Base-by-base conservation (phyloP, 2,329 filamentous ascomycete species). In the Monilinia fructigena region DNA sequence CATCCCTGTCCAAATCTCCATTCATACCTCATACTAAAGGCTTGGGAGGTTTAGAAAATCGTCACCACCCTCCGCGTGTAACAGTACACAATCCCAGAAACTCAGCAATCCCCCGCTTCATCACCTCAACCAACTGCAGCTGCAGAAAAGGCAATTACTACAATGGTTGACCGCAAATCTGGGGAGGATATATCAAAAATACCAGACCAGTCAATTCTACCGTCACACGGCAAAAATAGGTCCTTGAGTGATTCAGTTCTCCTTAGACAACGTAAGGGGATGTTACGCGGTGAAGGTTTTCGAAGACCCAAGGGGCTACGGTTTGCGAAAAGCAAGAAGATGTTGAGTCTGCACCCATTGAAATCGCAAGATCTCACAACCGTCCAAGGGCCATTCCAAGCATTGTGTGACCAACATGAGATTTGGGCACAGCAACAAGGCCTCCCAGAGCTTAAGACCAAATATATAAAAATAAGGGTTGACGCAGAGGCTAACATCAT, bases 401-500 rank as follows among this genome's bases (percentile, higher is more conserved):
- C 35, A 55, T 55, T 63, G 48, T 35, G n/a, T 63, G 23, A 28
- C 7, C 60, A 63, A 14, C 28, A 66, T 53, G 38, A 55, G 40
- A 26, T 53, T 42, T 66, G 47, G 45, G 63, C 63, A 14, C n/a
- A 47, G 45, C 42, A 55, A 18, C 38, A 60, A 40, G 47, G 45
- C 18, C 47, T 66, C 11, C 63, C 55, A 26, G 20, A 61, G 42
- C 35, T 66, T 2, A 16, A 48, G 8, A 66, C 63, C 10, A 66
- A 66, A 14, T 66, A 66, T 38, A 6, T 66, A 2, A 40, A 8
- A 18, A 16, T 66, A 31, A 16, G 35, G 1, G 6, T n/a, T 4
- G 16, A 55, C 50, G 18, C 48, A 47, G 3, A 47, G 26, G 26
- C 54, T n/a, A 40, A 48, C 14, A 42, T n/a, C 20, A 61, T 53